These are phyloP conservation scores for Rugonectria rugulosa DNA, from an alignment of 2,329 filamentous ascomycete species.

Conservation along the genomic window DNA sequence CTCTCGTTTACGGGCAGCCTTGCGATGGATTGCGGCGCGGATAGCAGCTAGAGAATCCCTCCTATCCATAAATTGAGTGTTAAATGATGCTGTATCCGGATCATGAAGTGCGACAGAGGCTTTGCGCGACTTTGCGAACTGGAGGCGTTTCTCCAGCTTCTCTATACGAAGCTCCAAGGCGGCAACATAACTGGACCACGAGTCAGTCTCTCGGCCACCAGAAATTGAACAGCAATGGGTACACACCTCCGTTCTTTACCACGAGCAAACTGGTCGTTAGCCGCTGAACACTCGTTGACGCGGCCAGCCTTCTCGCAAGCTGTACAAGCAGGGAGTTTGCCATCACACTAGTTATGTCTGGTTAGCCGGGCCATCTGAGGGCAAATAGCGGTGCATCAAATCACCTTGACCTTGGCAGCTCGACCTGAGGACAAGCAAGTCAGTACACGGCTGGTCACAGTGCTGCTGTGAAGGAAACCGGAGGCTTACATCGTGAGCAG, in stretches of 20 bases:
- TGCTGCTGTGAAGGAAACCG: not conserved
- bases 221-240: not conserved
- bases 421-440: slow-evolving; percentile 61
- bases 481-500: slow-evolving; percentile 73
- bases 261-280: slow-evolving; percentile 93
- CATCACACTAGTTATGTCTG: slow-evolving; percentile 74
- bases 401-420: slow-evolving; percentile 88
- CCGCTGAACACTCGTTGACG: slow-evolving; percentile 86
- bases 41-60: slow-evolving; percentile 70
- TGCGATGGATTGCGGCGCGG: slow-evolving; percentile 68
- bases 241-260: slow-evolving; percentile 88
- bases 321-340: slow-evolving; percentile 92
- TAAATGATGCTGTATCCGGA: slow-evolving; percentile 50
- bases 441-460: slow-evolving; percentile 5
- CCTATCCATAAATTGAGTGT: slow-evolving; percentile 57
- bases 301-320: slow-evolving; percentile 93
- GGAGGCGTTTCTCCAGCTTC: slow-evolving; percentile 81
- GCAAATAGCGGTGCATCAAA: not conserved
- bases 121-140: slow-evolving; percentile 74
- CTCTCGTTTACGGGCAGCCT: slow-evolving; percentile 72
- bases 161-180: slow-evolving; percentile 93
- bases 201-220: slow-evolving; percentile 14
- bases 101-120: slow-evolving; percentile 74
- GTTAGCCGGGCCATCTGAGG: slow-evolving; percentile 15
- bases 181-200: slow-evolving; percentile 77